Evolutionary conservation across 768 basidiomycete species (phyloP), one percentile per base, ranked within the genome.

Genomic region (Leccinellum luteum): DNA sequence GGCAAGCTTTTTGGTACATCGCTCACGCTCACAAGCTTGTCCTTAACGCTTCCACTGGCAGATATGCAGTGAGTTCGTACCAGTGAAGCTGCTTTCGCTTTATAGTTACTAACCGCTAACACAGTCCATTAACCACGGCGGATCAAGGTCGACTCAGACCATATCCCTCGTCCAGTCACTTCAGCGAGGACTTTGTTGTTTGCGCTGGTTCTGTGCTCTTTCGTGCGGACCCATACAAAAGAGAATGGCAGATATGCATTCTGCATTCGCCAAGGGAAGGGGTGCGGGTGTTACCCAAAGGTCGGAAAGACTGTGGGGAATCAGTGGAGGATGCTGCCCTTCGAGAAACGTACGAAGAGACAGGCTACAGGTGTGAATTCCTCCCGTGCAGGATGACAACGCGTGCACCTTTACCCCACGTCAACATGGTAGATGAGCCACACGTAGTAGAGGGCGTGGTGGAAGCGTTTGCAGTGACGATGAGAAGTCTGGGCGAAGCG

Each of bases 311-410:
- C 64, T 66, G 74, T 21, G 79, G 79, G 1, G 86, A 87, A 68
- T 70, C 73, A 6, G 71, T 84, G 17, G 78, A 81, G 54, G 61
- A 55, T 1, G 75, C 85, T 2, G 85, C 85, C 0, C 59, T 84
- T 6, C 76, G 86, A 17, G 86, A 88, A 70, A 84, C 85, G 1
- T 84, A 76, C 64, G 87, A 85, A 64, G 85, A 87, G 73, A 86
- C 85, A 0, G 85, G 85, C 6, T 87, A 82, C 61, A 69, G 69
- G 4, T 86, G 85, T 67, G 64, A 69, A 21, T 69, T 83, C 35
- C 76, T 83, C 60, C 79, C 82, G 1, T 70, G 76, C 48, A 73
- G 71, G 48, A 78, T 86, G 75, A 66, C 71, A 48, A 86, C 84
- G 15, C 78, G 81, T n/a, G 85, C 85, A 5, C 82, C 84, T 2